phyloP scores from a whole-genome alignment of 2,329 filamentous ascomycete species.

The Grosmannia clavigera region DNA sequence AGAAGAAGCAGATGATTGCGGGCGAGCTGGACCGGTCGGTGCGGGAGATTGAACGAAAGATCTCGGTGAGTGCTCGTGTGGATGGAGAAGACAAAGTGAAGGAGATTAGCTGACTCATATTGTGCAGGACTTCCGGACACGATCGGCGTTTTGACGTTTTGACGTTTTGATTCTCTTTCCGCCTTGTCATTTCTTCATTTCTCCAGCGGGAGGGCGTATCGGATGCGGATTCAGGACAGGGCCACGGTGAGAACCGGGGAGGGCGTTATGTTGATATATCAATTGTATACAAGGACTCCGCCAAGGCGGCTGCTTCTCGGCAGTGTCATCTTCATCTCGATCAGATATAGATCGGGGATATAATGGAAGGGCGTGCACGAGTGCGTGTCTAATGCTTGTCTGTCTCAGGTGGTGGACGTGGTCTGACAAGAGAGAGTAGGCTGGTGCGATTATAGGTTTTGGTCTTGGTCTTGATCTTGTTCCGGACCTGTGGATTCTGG shows the following conservation, averaged over 20 bases:
- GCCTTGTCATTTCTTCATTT: not conserved
- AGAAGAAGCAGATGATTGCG: conserved; percentile 92
- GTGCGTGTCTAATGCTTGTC: not conserved
- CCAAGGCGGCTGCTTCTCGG: not conserved
- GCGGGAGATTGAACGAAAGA: conserved; percentile 89
- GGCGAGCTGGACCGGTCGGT: conserved; percentile 84
- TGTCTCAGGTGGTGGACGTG: too few species aligned
- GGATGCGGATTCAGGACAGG: not conserved
- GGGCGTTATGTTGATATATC: not conserved
- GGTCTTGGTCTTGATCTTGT: not conserved
- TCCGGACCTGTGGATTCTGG: conserved; percentile 40
- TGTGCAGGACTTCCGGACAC: conserved; percentile 41
- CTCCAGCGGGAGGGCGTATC: not conserved
- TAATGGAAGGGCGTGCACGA: not conserved
- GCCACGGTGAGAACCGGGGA: not conserved
- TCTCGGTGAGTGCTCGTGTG: conserved; percentile 37
- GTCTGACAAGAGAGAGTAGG: not conserved
- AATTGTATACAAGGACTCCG: not conserved
- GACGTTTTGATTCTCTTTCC: not conserved
- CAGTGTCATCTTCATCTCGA: not conserved
- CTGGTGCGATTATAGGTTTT: not conserved
- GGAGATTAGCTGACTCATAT: not conserved
- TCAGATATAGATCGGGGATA: not conserved
- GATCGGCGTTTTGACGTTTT: conserved; percentile 43
- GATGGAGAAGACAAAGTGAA: not conserved